Conservation (phyloP, 805 yeast genomes). For the Candida broadrunensis region DNA sequence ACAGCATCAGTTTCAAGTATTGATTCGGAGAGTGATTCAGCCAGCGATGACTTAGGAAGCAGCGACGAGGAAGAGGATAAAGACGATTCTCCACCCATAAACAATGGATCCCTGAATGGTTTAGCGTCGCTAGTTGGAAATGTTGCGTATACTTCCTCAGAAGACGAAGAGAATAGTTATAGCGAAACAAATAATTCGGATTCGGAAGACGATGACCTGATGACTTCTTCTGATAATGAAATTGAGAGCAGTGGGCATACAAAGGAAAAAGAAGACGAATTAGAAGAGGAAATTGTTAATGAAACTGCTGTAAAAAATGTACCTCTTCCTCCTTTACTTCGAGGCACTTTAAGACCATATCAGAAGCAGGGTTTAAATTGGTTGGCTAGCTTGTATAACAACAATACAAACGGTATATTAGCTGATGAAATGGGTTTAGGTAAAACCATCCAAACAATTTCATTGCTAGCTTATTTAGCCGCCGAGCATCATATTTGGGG, state of each 20-base stretch:
- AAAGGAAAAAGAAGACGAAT: constrained; percentile 10
- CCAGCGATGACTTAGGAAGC: constrained; percentile 3
- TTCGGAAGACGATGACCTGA: constrained; percentile 15
- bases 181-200: constrained; percentile 8
- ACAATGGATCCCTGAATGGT: constrained; percentile 3
- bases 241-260: constrained; percentile 2
- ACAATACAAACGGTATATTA: constrained; percentile 90
- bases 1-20: constrained; percentile 1
- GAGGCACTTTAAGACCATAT: constrained; percentile 83
- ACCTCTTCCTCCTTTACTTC: constrained; percentile 69
- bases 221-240: constrained; percentile 11
- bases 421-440: constrained; percentile 99
- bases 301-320: constrained; percentile 56
- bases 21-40: constrained; percentile 4
- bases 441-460: constrained; percentile 93
- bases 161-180: constrained; percentile 14
- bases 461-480: constrained; percentile 82
- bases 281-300: constrained; percentile 31
- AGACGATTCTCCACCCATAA: constrained; percentile 11
- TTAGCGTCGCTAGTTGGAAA: constrained; percentile 13
- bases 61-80: constrained; percentile 10
- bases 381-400: constrained; percentile 91
- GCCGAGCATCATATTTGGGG: constrained; percentile 97
- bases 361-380: constrained; percentile 97
- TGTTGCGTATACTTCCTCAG: constrained; percentile 15